Base-by-base conservation (phyloP, 1,139 yeast species). In the Kodamaea sp. region DNA sequence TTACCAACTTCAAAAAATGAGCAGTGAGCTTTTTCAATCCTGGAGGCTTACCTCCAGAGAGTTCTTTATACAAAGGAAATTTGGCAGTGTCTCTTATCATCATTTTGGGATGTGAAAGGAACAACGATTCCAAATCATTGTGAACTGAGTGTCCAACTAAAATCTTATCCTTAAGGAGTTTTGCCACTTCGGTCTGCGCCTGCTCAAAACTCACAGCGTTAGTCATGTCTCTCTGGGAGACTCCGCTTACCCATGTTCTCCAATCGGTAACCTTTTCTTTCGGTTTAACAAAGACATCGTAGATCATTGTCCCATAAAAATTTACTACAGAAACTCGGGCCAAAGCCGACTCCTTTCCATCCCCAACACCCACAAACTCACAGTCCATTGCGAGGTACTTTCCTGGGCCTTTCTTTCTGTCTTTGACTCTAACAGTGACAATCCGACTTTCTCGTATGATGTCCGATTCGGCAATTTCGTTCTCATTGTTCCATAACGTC, bases 211-310 rank as follows among this genome's bases (percentile, higher is more conserved):
- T 45, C 0, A 83, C 67, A 0, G 96, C 97, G 28, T 70, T 57
- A 23, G 66, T 62, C 84, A 89, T 79, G 53, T 83, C 77, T 7
- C 62, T 59, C 0, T 95, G 85, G 2, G 80, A 68, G 3, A 90
- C 78, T 11, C 97, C 97, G 56, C 94, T 82, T n/a, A 87, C 95
- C 86, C 90, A 81, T 0, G 97, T 90, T 56, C 97, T 73, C 89
- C 94, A 90, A 57, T 89, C 95, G 0, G 90, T 81, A 2, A 90
- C 96, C 35, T 64, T 66, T 47, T 82, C 89, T 24, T 68, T 62
- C 2, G 97, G 97, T 44, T 68, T 69, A 1, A 90, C 97, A 60
- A 71, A 89, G 28, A 72, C 66, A 57, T 90, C 97, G 42, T 82
- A 66, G 0, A 90, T 53, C 0, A 78, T 71, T 46, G 76, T 74